Evolutionary conservation across 306 rosid species (phyloP).

Genomic region (Inga leiocalycina): DNA sequence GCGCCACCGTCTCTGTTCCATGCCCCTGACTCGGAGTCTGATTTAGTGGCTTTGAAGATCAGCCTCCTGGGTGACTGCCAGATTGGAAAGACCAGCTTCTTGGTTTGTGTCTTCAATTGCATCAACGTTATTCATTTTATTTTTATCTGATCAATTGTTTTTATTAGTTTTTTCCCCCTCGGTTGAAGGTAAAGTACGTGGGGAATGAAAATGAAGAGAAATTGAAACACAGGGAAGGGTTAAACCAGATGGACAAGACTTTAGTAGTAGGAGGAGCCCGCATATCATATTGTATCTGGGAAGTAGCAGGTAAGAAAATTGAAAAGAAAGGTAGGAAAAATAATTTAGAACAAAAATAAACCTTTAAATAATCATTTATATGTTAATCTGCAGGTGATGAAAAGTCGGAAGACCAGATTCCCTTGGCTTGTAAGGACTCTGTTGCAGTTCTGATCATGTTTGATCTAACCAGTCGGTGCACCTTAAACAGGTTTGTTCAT

Average conservation of each 20-base stretch:
- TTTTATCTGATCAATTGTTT: neutral
- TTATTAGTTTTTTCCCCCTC: neutral
- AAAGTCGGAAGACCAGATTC: conserved; percentile 62
- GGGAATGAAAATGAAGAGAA: conserved; percentile 61
- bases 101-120: conserved; percentile 46
- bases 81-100: conserved; percentile 89
- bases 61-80: conserved; percentile 81
- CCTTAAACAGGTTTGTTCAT: conserved; percentile 65
- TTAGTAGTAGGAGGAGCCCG: conserved; percentile 76
- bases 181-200: conserved; percentile 69
- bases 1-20: conserved; percentile 18
- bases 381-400: conserved; percentile 53
- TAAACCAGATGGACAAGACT: conserved; percentile 67
- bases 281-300: conserved; percentile 86
- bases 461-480: conserved; percentile 94
- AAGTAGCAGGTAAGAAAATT: conserved; percentile 65
- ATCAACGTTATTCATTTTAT: neutral
- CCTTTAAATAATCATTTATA: neutral
- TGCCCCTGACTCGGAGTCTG: conserved; percentile 52
- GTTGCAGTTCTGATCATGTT: conserved; percentile 94
- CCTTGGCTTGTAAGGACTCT: conserved; percentile 79
- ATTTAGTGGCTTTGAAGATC: conserved; percentile 85
- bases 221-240: conserved; percentile 44
- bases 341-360: neutral
- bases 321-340: neutral